These are phyloP conservation scores for Zygosaccharomyces bailii DNA, from an alignment of 805 yeast genomes.

Conservation along the genomic window DNA sequence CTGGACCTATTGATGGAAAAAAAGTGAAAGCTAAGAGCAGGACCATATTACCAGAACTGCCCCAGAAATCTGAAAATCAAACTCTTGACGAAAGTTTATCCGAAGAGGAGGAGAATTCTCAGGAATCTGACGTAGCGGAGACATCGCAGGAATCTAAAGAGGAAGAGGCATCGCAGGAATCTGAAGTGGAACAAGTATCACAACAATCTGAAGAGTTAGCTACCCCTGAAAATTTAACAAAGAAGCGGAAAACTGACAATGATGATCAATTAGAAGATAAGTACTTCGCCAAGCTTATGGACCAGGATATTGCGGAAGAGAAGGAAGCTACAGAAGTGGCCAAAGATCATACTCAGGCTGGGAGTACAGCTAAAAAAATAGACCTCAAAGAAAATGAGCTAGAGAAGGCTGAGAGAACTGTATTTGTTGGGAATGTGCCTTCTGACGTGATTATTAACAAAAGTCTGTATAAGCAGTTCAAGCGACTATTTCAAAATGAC, in stretches of 20 bases:
- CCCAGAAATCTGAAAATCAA: neutral
- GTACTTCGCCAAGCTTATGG: conserved; percentile 50
- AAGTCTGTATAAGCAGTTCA: conserved; percentile 57
- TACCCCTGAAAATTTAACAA: conserved; percentile 17
- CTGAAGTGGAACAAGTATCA: conserved; percentile 9
- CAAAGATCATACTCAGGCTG: conserved; percentile 26
- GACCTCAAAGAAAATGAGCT: conserved; percentile 69
- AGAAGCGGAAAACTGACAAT: conserved; percentile 16
- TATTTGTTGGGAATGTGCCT: conserved; percentile 85
- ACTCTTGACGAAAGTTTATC: too few species aligned
- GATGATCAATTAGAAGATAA: conserved; percentile 51
- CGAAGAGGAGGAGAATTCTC: conserved; percentile 8
- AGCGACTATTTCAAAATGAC: conserved; percentile 49
- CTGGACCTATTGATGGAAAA: conserved; percentile 46
- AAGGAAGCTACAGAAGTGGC: conserved; percentile 19
- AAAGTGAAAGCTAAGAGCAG: conserved; percentile 21
- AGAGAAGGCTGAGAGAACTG: conserved; percentile 76
- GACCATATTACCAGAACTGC: conserved; percentile 20
- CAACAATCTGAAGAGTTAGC: conserved; percentile 20
- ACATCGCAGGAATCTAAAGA: conserved; percentile 28
- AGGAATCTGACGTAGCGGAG: conserved; percentile 20
- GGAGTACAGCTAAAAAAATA: conserved; percentile 43
- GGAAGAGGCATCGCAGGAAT: conserved; percentile 8
- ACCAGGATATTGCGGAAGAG: conserved; percentile 18
- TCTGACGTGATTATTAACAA: conserved; percentile 62